Evolutionary conservation across 2,329 filamentous ascomycete genomes (phyloP).

Genomic region (Hypoxylon sp.): DNA sequence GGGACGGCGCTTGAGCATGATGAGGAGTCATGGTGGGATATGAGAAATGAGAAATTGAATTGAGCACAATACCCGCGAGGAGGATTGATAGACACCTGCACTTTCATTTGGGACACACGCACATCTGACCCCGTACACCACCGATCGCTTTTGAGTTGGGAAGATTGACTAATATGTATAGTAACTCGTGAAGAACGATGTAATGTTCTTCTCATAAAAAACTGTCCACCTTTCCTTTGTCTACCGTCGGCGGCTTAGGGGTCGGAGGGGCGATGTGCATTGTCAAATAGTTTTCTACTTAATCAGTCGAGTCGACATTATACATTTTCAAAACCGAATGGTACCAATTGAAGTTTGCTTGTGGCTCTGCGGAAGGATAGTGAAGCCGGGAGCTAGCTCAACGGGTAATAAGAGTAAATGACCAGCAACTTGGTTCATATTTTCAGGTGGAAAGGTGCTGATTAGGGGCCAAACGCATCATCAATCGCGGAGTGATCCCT

Average conservation of each 20-base stretch:
- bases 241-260: not conserved
- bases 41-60: not conserved
- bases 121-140: not conserved
- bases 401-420: too few species aligned
- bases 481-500: too few species aligned
- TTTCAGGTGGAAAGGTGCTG: too few species aligned
- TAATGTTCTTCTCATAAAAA: constrained; percentile 1
- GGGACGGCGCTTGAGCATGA: constrained; percentile 38
- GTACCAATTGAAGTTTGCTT: too few species aligned
- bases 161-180: constrained; percentile 31
- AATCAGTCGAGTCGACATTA: not conserved
- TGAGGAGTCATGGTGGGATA: constrained; percentile 14
- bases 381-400: too few species aligned
- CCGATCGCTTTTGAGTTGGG: not conserved
- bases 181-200: constrained; percentile 28
- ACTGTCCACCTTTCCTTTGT: not conserved
- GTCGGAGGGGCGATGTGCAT: not conserved
- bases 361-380: too few species aligned
- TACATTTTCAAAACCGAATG: too few species aligned
- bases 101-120: constrained; percentile 1
- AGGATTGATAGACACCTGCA: not conserved
- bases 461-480: too few species aligned
- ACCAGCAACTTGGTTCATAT: too few species aligned
- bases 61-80: constrained; percentile 6
- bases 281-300: not conserved